Base-by-base conservation (phyloP, 345 rosid genomes). In the Citrus cavaleriei region DNA sequence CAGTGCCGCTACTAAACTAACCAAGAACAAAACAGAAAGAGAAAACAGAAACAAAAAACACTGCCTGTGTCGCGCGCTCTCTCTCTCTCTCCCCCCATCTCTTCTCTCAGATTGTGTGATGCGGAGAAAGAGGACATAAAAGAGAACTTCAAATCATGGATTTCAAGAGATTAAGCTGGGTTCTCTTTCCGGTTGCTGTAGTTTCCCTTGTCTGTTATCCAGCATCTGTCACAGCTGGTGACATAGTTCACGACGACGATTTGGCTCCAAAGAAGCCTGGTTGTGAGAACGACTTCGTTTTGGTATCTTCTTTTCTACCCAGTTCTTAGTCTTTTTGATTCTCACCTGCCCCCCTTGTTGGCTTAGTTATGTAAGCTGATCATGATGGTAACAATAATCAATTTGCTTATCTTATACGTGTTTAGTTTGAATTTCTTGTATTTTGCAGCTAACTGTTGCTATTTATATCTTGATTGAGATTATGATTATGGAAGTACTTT, bases 261-360 rank as follows among this genome's bases (percentile, higher is more conserved):
- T 82, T 59, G 73, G 91, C 98, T 82, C 99, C 99, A 18, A 94
- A 94, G 91, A 92, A 92, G 88, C 98, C 99, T 24, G 98, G 99
- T n/a, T 96, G 99, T 78, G 97, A 89, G 76, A 96, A 96, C 84
- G 95, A 96, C 86, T 96, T 96, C 83, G 93, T 96, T 78, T 83
- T 96, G 99, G 99, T 94, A 91, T 27, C 64, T 51, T 59, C 63
- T 83, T 42, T 73, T 68, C 74, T 37, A 62, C 85, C 75, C 83
- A 72, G 7, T 81, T 79, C 61, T 75, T 10, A 76, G 61, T 81
- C 78, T 68, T 80, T 38, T 78, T 18, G 3, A 73, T 79, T 75
- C 83, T 85, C 73, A 75, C 27, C 80, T 83, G 84, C 83, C 78
- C 73, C 67, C 51, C 16, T 12, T 0, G 51, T 66, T 83, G 58